Evolutionary conservation across 2,329 filamentous ascomycete genomes (phyloP).

Genomic region (Lomentospora prolificans): DNA sequence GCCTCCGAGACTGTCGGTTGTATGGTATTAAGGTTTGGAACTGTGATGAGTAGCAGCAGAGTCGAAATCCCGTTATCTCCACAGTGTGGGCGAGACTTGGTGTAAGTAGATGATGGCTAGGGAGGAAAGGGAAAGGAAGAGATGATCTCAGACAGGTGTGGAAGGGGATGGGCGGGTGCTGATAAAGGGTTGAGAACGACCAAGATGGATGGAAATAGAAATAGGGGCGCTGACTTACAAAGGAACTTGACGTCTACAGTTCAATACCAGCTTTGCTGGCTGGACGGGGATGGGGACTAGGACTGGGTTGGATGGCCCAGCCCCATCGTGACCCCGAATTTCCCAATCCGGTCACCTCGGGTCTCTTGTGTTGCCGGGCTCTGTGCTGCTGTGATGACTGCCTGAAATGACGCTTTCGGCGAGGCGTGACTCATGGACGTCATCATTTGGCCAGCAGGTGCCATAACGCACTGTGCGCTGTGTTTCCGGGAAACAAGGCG

Average conservation of each 20-base stretch:
- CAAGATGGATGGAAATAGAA: neutral
- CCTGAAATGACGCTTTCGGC: constrained; percentile 7
- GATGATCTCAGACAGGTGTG: neutral
- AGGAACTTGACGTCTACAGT: neutral
- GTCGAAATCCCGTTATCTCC: neutral
- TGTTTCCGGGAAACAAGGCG: neutral
- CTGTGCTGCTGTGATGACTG: neutral
- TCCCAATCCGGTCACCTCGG: neutral
- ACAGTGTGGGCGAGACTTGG: neutral
- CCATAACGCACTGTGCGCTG: no score
- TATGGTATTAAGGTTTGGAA: neutral
- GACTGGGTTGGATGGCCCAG: neutral
- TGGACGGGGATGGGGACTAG: neutral
- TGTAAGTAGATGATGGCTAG: neutral
- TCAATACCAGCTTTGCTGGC: neutral
- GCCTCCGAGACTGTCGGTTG: neutral
- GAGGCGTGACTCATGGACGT: constrained; percentile 8
- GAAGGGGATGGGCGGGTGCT: neutral
- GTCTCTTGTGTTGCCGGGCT: neutral
- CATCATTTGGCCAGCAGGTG: no score
- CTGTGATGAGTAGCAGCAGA: no score
- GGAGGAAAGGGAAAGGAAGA: neutral
- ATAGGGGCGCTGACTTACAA: neutral
- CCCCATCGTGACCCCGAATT: constrained; percentile 4
- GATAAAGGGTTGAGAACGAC: neutral